Conservation (phyloP, 805 yeast species). For the Candida insectorum region DNA sequence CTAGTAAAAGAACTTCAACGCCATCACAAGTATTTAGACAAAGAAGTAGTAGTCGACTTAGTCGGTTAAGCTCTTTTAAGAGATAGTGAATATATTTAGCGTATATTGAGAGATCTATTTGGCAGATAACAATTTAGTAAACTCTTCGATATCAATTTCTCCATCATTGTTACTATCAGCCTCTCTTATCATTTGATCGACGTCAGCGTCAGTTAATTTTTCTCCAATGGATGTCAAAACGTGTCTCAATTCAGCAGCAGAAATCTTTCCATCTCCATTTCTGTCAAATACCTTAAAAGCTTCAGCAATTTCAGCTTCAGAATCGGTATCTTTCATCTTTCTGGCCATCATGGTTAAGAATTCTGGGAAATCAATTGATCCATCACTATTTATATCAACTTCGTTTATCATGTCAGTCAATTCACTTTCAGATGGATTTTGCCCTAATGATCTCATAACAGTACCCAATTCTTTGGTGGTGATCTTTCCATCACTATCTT, state of each 20-base stretch:
- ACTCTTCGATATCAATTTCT: slow-evolving; percentile 94
- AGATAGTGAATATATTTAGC: slow-evolving; percentile 4
- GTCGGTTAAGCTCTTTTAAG: slow-evolving; percentile 17
- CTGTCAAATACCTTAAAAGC: slow-evolving; percentile 97
- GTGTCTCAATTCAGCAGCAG: slow-evolving; percentile 94
- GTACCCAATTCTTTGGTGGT: slow-evolving; percentile 95
- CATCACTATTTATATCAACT: slow-evolving; percentile 94
- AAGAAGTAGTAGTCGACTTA: slow-evolving; percentile 13
- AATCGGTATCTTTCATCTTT: slow-evolving; percentile 93
- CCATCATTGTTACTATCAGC: slow-evolving; percentile 96
- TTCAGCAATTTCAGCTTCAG: slow-evolving; percentile 95
- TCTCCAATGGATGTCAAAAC: slow-evolving; percentile 98
- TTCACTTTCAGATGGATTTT: slow-evolving; percentile 94
- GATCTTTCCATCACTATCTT: slow-evolving; percentile 95
- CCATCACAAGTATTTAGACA: slow-evolving; percentile 12
- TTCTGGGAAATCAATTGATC: slow-evolving; percentile 51
- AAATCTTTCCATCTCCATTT: slow-evolving; percentile 95
- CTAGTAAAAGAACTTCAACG: slow-evolving; percentile 17
- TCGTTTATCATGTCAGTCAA: slow-evolving; percentile 96
- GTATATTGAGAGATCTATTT: slow-evolving; percentile 40
- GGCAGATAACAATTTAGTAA: slow-evolving; percentile 81
- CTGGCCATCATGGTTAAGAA: slow-evolving; percentile 44
- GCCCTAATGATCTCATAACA: slow-evolving; percentile 98
- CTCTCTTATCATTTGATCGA: slow-evolving; percentile 94
- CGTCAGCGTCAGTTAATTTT: slow-evolving; percentile 93